Conservation (phyloP, 2,329 filamentous ascomycete species). For the Aspergillus terreus region DNA sequence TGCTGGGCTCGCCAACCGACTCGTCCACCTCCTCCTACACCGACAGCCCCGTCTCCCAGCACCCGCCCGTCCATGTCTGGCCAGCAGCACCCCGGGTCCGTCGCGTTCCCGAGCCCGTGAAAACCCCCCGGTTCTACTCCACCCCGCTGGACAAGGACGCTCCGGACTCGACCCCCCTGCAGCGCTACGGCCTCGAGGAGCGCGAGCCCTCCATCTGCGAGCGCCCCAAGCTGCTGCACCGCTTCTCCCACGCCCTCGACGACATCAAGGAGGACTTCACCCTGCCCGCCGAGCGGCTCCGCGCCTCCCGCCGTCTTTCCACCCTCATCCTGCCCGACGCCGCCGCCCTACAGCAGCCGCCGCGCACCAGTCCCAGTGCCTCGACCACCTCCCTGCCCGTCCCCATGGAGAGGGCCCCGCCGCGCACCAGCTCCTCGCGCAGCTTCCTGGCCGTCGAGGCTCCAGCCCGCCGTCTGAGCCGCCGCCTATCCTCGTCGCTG, state of each 20-base stretch:
- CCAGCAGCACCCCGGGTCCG: slow-evolving; percentile 20
- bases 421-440: slow-evolving; percentile 14
- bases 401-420: background rate
- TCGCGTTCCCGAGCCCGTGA: slow-evolving; percentile 17
- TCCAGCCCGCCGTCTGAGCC: slow-evolving; percentile 21
- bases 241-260: slow-evolving; percentile 34
- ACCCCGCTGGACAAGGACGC: slow-evolving; percentile 27
- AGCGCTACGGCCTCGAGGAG: slow-evolving; percentile 32
- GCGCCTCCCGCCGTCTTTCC: slow-evolving; percentile 23
- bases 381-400: slow-evolving; percentile 3
- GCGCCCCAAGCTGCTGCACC: slow-evolving; percentile 25
- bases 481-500: slow-evolving; percentile 22
- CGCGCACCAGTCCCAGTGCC: slow-evolving; percentile 6
- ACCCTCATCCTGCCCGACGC: slow-evolving; percentile 16
- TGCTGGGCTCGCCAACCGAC: slow-evolving; percentile 24
- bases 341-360: background rate
- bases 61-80: slow-evolving; percentile 22
- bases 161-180: slow-evolving; percentile 28
- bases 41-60: slow-evolving; percentile 24
- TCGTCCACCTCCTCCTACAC: slow-evolving; percentile 26
- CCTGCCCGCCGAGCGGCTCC: slow-evolving; percentile 23
- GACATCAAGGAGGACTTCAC: slow-evolving; percentile 34
- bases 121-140: slow-evolving; percentile 32
- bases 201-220: slow-evolving; percentile 30
- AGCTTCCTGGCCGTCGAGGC: slow-evolving; percentile 20